These are phyloP conservation scores for Pleurotus tuber-regium DNA, from an alignment of 768 basidiomycete species.

Conservation along the genomic window DNA sequence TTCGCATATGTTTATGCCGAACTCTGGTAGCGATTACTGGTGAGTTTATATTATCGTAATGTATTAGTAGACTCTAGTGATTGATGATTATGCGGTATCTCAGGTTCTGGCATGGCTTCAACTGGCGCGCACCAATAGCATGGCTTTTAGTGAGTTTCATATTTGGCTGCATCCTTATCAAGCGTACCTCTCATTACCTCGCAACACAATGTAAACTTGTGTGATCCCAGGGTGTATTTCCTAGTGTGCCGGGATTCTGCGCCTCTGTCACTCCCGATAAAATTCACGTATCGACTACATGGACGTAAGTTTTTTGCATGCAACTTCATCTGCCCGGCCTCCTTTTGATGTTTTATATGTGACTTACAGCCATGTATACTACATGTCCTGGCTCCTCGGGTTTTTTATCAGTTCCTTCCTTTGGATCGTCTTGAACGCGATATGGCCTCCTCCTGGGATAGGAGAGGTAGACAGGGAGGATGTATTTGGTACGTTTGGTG, in stretches of 20 bases:
- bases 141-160: constrained; percentile 23
- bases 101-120: constrained; percentile 22
- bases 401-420: constrained; percentile 20
- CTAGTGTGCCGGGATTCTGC: constrained; percentile 26
- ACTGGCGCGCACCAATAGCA: constrained; percentile 21
- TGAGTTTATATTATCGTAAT: too few relatives aligned
- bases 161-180: too few relatives aligned
- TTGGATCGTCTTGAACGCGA: constrained; percentile 20
- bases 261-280: constrained; percentile 18
- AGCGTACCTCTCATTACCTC: neutral
- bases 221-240: constrained; percentile 26
- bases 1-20: constrained; percentile 25
- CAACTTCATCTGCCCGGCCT: too few relatives aligned
- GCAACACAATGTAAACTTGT: too few relatives aligned
- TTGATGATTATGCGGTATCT: neutral
- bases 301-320: constrained; percentile 19
- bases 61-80: too few relatives aligned
- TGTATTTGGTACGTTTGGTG: constrained; percentile 20
- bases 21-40: constrained; percentile 26
- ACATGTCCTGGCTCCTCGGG: constrained; percentile 24
- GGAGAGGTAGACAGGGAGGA: constrained; percentile 21
- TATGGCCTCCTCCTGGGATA: constrained; percentile 24
- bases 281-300: constrained; percentile 17
- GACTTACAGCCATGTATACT: constrained; percentile 19
- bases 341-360: neutral